Evolutionary conservation across 2,329 filamentous ascomycete genomes (phyloP).

Genomic region (Penicillium brevicompactum): DNA sequence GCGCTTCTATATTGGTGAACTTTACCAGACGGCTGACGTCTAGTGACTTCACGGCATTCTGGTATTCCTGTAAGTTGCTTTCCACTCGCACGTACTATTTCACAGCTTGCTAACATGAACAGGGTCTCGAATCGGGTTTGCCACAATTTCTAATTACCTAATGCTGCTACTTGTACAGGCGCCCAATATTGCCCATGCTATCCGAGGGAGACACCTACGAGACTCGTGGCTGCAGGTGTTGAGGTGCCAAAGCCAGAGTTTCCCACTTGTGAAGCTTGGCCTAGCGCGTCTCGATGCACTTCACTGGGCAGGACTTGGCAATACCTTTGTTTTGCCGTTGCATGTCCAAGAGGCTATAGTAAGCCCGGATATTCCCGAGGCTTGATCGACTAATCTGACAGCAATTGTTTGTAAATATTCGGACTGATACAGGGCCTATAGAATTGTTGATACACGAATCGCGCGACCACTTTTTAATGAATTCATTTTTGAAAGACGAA

Average conservation of each 20-base stretch:
- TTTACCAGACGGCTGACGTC: slow-evolving; percentile 30
- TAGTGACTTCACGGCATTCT: slow-evolving; percentile 33
- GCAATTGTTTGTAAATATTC: neutral
- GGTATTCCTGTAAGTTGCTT: slow-evolving; percentile 35
- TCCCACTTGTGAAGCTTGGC: slow-evolving; percentile 33
- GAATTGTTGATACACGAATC: neutral
- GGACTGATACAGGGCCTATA: neutral
- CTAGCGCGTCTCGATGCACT: slow-evolving; percentile 34
- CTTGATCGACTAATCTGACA: neutral
- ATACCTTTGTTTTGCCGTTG: slow-evolving; percentile 28
- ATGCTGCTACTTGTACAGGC: slow-evolving; percentile 35
- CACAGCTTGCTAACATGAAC: neutral
- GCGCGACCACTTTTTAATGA: too few relatives aligned
- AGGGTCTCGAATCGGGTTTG: slow-evolving; percentile 38
- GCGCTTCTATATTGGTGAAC: slow-evolving; percentile 33
- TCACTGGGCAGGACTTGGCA: slow-evolving; percentile 29
- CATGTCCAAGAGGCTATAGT: slow-evolving; percentile 26
- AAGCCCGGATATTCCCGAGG: neutral
- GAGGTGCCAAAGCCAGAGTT: slow-evolving; percentile 32
- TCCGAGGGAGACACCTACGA: slow-evolving; percentile 29
- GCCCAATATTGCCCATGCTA: slow-evolving; percentile 29
- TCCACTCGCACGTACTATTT: too few relatives aligned
- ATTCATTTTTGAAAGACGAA: too few relatives aligned
- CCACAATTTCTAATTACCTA: slow-evolving; percentile 38
- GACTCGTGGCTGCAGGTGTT: slow-evolving; percentile 33